Evolutionary conservation across 2,329 filamentous ascomycete species (phyloP).

Genomic region (Sporothrix brunneoviolacea): DNA sequence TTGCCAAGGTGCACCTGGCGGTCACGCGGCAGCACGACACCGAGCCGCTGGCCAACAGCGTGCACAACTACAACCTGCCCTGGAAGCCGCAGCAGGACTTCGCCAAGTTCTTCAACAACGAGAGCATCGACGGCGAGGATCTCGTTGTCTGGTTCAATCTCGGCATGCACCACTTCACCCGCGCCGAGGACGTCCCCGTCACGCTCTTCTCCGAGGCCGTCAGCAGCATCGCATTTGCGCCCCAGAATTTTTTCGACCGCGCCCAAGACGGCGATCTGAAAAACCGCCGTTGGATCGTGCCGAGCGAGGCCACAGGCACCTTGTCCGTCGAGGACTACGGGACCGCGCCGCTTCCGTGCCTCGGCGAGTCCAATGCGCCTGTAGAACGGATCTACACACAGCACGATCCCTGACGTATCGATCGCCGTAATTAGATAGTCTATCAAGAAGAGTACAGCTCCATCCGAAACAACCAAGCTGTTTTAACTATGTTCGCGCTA

Average conservation of each 20-base stretch:
- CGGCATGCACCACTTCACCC: constrained; percentile 44
- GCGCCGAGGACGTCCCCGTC: constrained; percentile 31
- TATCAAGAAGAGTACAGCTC: too few relatives aligned
- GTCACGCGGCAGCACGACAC: constrained; percentile 39
- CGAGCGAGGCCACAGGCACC: too few relatives aligned
- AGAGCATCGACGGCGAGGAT: constrained; percentile 34
- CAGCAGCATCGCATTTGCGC: constrained; percentile 28
- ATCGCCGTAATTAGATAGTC: too few relatives aligned
- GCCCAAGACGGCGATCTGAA: constrained; percentile 31
- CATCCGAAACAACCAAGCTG: too few relatives aligned
- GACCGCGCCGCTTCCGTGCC: too few relatives aligned
- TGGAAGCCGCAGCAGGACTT: constrained; percentile 36
- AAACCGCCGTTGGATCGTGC: too few relatives aligned
- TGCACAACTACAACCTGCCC: constrained; percentile 28
- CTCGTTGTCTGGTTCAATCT: constrained; percentile 45
- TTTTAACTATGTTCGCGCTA: too few relatives aligned
- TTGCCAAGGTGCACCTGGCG: constrained; percentile 29
- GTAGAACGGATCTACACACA: too few relatives aligned
- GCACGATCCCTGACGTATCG: too few relatives aligned
- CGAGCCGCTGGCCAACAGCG: constrained; percentile 33
- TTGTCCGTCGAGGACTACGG: too few relatives aligned
- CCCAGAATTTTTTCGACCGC: constrained; percentile 28
- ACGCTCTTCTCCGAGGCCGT: constrained; percentile 29
- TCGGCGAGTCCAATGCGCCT: too few relatives aligned
- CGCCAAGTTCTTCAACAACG: constrained; percentile 35